phyloP scores from a whole-genome alignment of 345 rosid genomes.

The Eucalyptus lansdowneana region DNA sequence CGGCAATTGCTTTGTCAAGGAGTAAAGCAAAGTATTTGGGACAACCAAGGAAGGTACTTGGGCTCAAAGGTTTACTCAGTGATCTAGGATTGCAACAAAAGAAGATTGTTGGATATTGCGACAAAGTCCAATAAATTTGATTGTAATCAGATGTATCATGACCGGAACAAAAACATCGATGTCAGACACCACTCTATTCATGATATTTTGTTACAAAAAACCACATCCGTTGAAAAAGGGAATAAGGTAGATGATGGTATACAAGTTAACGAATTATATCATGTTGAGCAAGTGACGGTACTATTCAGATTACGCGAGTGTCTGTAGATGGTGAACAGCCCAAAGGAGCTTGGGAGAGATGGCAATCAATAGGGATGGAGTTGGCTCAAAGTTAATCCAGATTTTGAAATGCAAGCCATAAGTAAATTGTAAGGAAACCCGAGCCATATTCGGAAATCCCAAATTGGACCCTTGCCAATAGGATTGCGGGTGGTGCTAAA shows the following conservation, averaged over 20 bases:
- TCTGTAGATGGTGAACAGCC: neutral
- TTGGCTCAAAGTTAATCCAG: neutral
- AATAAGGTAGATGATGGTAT: neutral
- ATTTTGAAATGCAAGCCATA: neutral
- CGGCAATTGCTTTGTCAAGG: neutral
- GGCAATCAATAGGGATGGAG: neutral
- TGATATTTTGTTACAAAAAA: neutral
- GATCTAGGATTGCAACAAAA: neutral
- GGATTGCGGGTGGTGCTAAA: neutral
- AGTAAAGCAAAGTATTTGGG: neutral
- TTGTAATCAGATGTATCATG: neutral
- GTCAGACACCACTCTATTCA: neutral
- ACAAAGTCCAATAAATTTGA: neutral
- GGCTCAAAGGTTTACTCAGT: neutral
- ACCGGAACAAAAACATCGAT: neutral
- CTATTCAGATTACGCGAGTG: neutral
- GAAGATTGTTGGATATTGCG: neutral
- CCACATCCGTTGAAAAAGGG: neutral
- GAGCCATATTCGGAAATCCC: neutral
- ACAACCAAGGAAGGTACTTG: neutral
- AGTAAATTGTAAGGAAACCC: neutral
- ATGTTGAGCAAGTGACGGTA: neutral
- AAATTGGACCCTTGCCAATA: neutral
- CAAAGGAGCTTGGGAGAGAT: neutral
- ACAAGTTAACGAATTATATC: neutral